Percentiles rank a stretch among this genome's conserved stretches.
Evolutionary conservation across 2,329 filamentous ascomycete species (phyloP).

Genomic region (Trichoderma koningiopsis): DNA sequence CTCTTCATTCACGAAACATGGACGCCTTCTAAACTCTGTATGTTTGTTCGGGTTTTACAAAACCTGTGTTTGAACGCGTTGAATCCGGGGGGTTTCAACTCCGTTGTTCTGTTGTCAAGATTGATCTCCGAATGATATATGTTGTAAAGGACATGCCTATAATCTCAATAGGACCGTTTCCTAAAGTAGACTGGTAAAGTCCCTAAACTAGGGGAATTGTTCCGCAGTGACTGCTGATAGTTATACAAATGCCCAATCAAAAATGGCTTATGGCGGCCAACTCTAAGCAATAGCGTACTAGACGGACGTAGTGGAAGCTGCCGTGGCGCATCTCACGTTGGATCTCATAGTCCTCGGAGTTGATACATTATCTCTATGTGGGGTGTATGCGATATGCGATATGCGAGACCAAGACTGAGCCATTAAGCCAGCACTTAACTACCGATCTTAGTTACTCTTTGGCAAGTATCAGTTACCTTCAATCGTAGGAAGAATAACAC

Average conservation of each 20-base stretch:
- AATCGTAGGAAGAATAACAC: too few relatives aligned
- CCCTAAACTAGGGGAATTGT: not conserved
- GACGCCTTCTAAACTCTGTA: not conserved
- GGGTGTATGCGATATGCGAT: too few relatives aligned
- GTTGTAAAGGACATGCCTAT: not conserved
- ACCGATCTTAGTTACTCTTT: too few relatives aligned
- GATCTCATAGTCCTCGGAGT: not conserved
- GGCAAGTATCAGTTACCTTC: too few relatives aligned
- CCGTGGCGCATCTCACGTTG: slow-evolving; percentile 14
- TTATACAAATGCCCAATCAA: not conserved
- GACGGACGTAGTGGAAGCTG: not conserved
- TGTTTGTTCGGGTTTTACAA: not conserved
- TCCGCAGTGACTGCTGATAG: not conserved
- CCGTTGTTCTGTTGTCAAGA: not conserved
- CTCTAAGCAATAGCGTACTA: not conserved
- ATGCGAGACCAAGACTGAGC: not conserved
- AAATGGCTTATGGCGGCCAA: not conserved
- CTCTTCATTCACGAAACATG: not conserved
- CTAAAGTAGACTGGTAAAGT: not conserved
- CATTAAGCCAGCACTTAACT: too few relatives aligned
- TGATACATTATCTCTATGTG: not conserved
- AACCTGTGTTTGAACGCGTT: not conserved
- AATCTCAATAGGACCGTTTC: not conserved
- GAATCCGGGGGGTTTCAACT: not conserved
- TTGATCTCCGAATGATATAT: not conserved